A percentile compares a stretch with the other conserved stretches of the same genome.
These are phyloP conservation scores for Leccinellum luteum DNA, from an alignment of 768 basidiomycete genomes.

Conservation along the genomic window DNA sequence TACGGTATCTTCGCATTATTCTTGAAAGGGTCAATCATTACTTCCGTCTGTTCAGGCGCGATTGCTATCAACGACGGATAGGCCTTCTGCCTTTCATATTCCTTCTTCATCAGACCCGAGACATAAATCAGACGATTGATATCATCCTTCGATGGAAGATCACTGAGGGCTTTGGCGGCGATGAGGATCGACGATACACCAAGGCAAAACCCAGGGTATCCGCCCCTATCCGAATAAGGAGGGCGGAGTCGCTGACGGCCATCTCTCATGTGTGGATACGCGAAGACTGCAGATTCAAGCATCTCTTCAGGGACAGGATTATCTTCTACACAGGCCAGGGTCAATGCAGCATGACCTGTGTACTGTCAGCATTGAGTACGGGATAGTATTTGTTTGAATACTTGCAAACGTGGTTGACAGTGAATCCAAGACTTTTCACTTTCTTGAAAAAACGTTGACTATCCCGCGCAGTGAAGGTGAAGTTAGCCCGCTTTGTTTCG, in stretches of 20 bases:
- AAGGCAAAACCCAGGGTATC: conserved; percentile 1
- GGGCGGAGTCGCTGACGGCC: neutral
- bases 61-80: neutral
- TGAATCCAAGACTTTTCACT: neutral
- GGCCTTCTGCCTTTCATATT: neutral
- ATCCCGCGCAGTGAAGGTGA: neutral
- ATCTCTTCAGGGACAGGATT: conserved; percentile 2
- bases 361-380: neutral
- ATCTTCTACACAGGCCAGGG: neutral
- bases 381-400: neutral
- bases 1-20: neutral
- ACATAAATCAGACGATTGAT: neutral
- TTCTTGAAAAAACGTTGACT: neutral
- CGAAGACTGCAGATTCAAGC: neutral
- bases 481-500: neutral
- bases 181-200: neutral
- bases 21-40: neutral
- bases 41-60: neutral
- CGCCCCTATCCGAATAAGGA: neutral
- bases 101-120: neutral
- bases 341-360: neutral
- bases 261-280: neutral
- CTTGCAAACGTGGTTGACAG: neutral
- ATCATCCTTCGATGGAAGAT: neutral
- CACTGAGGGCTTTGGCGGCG: neutral